Evolutionary conservation across 768 basidiomycete species (phyloP).

Genomic region (Brasilioporus rufonigricans): DNA sequence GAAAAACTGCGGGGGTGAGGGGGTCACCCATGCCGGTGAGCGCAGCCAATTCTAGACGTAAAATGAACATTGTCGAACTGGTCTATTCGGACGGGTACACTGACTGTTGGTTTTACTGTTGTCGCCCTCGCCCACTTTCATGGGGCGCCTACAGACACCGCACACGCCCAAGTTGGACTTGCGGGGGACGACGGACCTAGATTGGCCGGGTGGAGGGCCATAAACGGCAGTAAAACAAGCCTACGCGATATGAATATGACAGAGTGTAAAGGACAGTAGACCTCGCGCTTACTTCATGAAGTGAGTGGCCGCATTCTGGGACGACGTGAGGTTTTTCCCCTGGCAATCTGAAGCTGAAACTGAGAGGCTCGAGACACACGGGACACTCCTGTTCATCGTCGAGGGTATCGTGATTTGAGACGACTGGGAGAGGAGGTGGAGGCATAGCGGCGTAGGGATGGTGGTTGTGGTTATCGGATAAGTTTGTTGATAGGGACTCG

Average conservation of each 20-base stretch:
- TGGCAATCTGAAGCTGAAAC: constrained; percentile 87
- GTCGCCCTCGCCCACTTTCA: constrained; percentile 92
- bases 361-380: constrained; percentile 93
- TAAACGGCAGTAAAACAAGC: constrained; percentile 98
- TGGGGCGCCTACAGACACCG: constrained; percentile 93
- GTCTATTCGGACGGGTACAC: constrained; percentile 17
- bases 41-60: constrained; percentile 79
- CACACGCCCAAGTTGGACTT: constrained; percentile 90
- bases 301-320: constrained; percentile 94
- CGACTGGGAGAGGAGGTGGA: constrained; percentile 67
- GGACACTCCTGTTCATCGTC: constrained; percentile 92
- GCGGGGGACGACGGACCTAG: constrained; percentile 52
- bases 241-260: constrained; percentile 37
- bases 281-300: constrained; percentile 71
- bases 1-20: constrained; percentile 53
- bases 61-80: constrained; percentile 3
- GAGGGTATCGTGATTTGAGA: constrained; percentile 56
- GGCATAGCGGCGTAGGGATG: constrained; percentile 64
- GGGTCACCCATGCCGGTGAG: constrained; percentile 86
- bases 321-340: constrained; percentile 98
- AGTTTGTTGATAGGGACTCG: constrained; percentile 39
- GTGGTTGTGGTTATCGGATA: constrained; percentile 32
- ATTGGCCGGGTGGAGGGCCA: constrained; percentile 72
- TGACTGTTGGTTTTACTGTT: constrained; percentile 84
- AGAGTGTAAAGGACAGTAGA: neutral